A percentile compares a stretch with the other conserved stretches of the same genome.
phyloP scores from a whole-genome alignment of 805 yeast genomes.

The Saturnispora diversa region DNA sequence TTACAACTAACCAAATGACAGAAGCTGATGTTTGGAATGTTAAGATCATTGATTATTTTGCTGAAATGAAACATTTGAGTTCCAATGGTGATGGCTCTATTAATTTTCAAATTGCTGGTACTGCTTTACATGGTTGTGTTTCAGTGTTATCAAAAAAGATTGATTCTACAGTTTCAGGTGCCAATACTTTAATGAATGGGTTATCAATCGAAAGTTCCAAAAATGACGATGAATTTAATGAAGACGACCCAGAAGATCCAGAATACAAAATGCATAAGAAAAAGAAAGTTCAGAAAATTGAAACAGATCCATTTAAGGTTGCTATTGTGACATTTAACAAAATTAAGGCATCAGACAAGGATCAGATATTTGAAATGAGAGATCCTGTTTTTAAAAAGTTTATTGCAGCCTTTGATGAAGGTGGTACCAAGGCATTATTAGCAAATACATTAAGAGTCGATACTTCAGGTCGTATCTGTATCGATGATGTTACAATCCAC shows the following conservation, averaged over 20 bases:
- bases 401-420: slow-evolving; percentile 72
- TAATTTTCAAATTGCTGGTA: slow-evolving; percentile 38
- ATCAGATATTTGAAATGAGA: slow-evolving; percentile 6
- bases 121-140: slow-evolving; percentile 48
- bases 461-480: slow-evolving; percentile 46
- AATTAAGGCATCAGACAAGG: slow-evolving; percentile 14
- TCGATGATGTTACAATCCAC: slow-evolving; percentile 44
- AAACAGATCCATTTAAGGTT: slow-evolving; percentile 20
- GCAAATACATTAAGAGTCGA: slow-evolving; percentile 54
- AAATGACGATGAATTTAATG: slow-evolving; percentile 14
- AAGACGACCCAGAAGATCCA: slow-evolving; percentile 22
- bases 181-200: slow-evolving; percentile 47
- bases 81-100: slow-evolving; percentile 36
- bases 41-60: slow-evolving; percentile 44
- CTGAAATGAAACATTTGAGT: slow-evolving; percentile 39
- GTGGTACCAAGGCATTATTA: slow-evolving; percentile 66
- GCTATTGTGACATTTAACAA: slow-evolving; percentile 16
- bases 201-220: slow-evolving; percentile 30
- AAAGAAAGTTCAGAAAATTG: slow-evolving; percentile 19
- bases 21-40: slow-evolving; percentile 42
- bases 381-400: slow-evolving; percentile 74
- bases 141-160: slow-evolving; percentile 42
- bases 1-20: slow-evolving; percentile 37
- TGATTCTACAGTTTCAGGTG: slow-evolving; percentile 32
- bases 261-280: slow-evolving; percentile 19